phyloP scores from a whole-genome alignment of 2,329 filamentous ascomycete genomes.

The Monilinia fructicola region DNA sequence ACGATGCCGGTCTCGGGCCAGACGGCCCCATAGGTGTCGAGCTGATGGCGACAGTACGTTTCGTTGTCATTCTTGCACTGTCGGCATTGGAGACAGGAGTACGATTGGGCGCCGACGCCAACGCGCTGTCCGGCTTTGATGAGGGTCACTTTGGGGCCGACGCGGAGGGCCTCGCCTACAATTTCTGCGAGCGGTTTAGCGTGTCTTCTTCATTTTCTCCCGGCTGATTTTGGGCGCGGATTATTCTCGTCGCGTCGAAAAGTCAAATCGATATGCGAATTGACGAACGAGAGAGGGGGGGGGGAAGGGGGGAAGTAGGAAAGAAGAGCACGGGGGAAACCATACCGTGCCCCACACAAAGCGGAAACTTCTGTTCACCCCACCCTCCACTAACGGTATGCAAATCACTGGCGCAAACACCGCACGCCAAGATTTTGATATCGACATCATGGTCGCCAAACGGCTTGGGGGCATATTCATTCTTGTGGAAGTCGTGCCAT shows the following conservation, averaged over 20 bases:
- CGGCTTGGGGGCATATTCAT: conserved; percentile 75
- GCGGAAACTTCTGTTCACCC: conserved; percentile 51
- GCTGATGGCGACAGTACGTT: conserved; percentile 53
- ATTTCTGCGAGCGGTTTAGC: conserved; percentile 51
- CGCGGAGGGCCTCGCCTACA: conserved; percentile 65
- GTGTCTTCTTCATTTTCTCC: neutral
- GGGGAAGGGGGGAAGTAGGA: neutral
- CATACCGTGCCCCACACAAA: conserved; percentile 52
- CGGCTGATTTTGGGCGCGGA: neutral
- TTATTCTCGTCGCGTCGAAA: neutral
- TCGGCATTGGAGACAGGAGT: conserved; percentile 54
- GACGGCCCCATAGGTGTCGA: conserved; percentile 51
- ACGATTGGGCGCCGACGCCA: conserved; percentile 55
- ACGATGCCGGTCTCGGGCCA: conserved; percentile 61
- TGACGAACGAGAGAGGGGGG: neutral
- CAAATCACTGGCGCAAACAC: conserved; percentile 71
- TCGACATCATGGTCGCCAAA: conserved; percentile 87
- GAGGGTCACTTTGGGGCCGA: conserved; percentile 63
- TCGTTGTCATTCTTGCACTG: conserved; percentile 56
- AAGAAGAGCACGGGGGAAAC: neutral
- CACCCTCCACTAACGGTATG: conserved; percentile 65
- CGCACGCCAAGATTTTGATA: conserved; percentile 80
- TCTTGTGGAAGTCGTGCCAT: conserved; percentile 40
- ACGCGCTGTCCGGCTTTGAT: conserved; percentile 55
- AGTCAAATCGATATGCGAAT: neutral